These are phyloP conservation scores for Urostyla sp. DNA, from an alignment of 73 alveolate genomes.

Conservation along the genomic window DNA sequence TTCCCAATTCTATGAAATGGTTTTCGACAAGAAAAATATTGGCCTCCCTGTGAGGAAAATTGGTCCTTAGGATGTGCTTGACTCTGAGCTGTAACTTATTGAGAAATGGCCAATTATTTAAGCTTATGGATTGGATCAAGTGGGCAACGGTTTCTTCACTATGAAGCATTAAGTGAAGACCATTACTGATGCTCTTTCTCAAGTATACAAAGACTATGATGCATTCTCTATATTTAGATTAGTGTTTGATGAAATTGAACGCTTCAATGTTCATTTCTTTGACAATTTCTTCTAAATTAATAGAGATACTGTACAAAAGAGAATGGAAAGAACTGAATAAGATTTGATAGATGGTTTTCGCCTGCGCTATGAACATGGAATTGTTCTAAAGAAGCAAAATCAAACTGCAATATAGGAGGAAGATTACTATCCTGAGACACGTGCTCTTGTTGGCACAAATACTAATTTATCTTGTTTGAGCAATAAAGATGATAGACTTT, in stretches of 20 bases:
- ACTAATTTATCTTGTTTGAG: constrained; percentile 32
- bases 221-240: constrained; percentile 55
- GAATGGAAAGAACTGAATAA: constrained; percentile 65
- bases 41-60: constrained; percentile 71
- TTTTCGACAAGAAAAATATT: constrained; percentile 47
- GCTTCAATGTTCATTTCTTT: constrained; percentile 57
- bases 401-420: constrained; percentile 3
- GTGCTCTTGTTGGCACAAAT: constrained; percentile 62
- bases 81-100: constrained; percentile 34
- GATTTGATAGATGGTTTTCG: constrained; percentile 55
- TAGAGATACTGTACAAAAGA: constrained; percentile 51
- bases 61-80: constrained; percentile 25
- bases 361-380: constrained; percentile 62
- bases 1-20: constrained; percentile 69
- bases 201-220: constrained; percentile 67
- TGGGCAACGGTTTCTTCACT: constrained; percentile 78
- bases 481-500: constrained; percentile 40
- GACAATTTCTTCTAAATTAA: constrained; percentile 63
- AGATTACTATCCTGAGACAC: constrained; percentile 61
- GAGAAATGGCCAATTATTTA: constrained; percentile 82
- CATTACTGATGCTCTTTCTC: constrained; percentile 58
- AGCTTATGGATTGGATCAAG: constrained; percentile 72
- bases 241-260: constrained; percentile 65
- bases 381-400: constrained; percentile 24
- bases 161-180: constrained; percentile 66